phyloP scores from a whole-genome alignment of 2,329 filamentous ascomycete species.

The Emmonsia crescens region DNA sequence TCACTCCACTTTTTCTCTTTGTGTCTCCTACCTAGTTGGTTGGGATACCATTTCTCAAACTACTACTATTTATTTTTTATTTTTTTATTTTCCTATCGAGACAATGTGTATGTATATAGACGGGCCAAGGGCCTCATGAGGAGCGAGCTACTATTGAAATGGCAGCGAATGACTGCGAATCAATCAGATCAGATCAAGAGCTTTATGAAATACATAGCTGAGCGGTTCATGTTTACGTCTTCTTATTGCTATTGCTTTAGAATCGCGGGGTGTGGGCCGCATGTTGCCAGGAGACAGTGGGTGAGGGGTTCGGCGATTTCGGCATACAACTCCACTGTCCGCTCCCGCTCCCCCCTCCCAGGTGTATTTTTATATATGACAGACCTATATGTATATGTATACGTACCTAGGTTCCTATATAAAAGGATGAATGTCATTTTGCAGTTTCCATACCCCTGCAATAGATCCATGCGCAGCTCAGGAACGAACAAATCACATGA shows the following conservation, averaged over 20 bases:
- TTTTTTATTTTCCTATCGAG: no score
- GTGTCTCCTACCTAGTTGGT: neutral
- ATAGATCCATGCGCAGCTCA: neutral
- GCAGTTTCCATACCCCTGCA: no score
- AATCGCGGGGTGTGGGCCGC: neutral
- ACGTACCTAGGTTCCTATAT: no score
- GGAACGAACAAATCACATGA: neutral
- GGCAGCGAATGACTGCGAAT: neutral
- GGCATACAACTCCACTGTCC: neutral
- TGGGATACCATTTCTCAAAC: neutral
- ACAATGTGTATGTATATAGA: neutral
- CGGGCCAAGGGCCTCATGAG: neutral
- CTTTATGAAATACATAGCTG: neutral
- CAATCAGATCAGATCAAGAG: neutral
- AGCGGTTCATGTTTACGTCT: neutral
- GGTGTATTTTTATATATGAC: neutral
- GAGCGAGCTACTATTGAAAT: neutral
- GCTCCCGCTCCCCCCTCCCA: neutral
- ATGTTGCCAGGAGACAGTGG: neutral
- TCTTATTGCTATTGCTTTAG: neutral
- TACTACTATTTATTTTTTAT: neutral
- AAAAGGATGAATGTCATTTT: no score
- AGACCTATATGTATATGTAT: no score
- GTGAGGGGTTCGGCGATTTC: neutral
- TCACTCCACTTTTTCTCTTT: neutral